phyloP scores from a whole-genome alignment of 805 yeast genomes.

The Wickerhamomyces bisporus region DNA sequence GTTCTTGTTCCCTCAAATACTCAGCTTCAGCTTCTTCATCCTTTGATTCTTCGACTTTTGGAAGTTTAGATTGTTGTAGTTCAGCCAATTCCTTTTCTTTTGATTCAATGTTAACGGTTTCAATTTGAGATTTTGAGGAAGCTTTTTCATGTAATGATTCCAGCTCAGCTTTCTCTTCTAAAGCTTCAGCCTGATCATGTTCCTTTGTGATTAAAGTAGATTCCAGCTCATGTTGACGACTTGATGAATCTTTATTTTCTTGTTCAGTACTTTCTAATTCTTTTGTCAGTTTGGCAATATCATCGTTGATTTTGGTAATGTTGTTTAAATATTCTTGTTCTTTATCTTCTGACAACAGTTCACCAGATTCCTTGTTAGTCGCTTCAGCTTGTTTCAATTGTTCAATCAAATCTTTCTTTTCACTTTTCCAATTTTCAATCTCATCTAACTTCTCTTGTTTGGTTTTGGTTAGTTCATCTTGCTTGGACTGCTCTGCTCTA shows the following conservation, averaged over 20 bases:
- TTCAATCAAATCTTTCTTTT: slow-evolving; percentile 12
- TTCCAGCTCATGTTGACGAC: slow-evolving; percentile 1
- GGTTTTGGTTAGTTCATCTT: slow-evolving; percentile 12
- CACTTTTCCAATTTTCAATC: slow-evolving; percentile 15
- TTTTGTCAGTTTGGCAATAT: slow-evolving; percentile 2
- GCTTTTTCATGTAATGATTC: slow-evolving; percentile 16
- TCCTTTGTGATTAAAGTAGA: slow-evolving; percentile 10
- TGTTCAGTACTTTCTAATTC: slow-evolving; percentile 4
- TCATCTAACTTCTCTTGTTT: slow-evolving; percentile 12
- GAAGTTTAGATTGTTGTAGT: background rate
- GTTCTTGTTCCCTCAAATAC: slow-evolving; percentile 9
- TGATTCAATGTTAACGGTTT: slow-evolving; percentile 9
- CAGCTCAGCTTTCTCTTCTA: slow-evolving; percentile 11
- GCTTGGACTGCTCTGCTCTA: slow-evolving; percentile 14
- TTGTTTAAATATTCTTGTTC: slow-evolving; percentile 3
- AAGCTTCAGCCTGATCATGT: slow-evolving; percentile 9
- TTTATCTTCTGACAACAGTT: slow-evolving; percentile 1
- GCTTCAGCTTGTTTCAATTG: slow-evolving; percentile 3
- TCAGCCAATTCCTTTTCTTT: background rate
- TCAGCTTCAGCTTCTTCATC: slow-evolving; percentile 1
- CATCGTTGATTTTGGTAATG: slow-evolving; percentile 5
- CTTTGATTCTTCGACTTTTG: slow-evolving; percentile 5
- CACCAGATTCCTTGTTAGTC: background rate
- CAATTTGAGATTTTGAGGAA: slow-evolving; percentile 7
- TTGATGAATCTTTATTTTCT: background rate